Evolutionary conservation across 2,329 filamentous ascomycete species (phyloP).

Genomic region (Penicillium paneum): DNA sequence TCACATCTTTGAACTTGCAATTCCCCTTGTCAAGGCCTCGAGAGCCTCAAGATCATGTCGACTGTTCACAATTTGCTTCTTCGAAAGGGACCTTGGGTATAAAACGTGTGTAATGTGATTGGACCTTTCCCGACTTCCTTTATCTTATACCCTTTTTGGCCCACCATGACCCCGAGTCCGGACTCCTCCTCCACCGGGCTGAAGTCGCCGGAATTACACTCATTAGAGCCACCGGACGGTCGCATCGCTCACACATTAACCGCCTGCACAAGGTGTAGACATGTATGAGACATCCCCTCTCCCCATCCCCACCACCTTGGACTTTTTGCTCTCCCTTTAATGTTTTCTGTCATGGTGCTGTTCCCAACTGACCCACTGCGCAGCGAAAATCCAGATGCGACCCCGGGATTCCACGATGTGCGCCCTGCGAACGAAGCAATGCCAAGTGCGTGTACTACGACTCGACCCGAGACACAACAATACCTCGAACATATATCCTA

Average conservation of each 20-base stretch:
- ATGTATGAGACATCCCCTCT: slow-evolving; percentile 35
- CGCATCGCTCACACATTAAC: slow-evolving; percentile 49
- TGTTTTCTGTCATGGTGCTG: background rate
- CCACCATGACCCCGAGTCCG: slow-evolving; percentile 24
- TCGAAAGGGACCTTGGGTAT: slow-evolving; percentile 8
- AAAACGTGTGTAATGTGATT: slow-evolving; percentile 16
- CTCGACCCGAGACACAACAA: slow-evolving; percentile 77
- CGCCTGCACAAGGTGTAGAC: slow-evolving; percentile 50
- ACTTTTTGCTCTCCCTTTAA: background rate
- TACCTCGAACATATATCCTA: slow-evolving; percentile 88
- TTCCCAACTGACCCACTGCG: slow-evolving; percentile 9
- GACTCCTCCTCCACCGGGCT: slow-evolving; percentile 13
- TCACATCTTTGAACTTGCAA: slow-evolving; percentile 4
- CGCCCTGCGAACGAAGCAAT: slow-evolving; percentile 87
- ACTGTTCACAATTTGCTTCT: slow-evolving; percentile 10
- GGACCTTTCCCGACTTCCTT: slow-evolving; percentile 4
- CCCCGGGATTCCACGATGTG: slow-evolving; percentile 83
- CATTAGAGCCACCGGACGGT: slow-evolving; percentile 32
- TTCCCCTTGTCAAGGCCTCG: slow-evolving; percentile 1
- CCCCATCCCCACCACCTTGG: background rate
- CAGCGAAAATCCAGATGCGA: slow-evolving; percentile 97
- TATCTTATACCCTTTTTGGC: slow-evolving; percentile 6
- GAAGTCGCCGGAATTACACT: slow-evolving; percentile 26
- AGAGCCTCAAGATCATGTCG: slow-evolving; percentile 19
- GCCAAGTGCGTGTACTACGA: slow-evolving; percentile 95